phyloP scores from a whole-genome alignment of 352 stramenopile genomes.

The Phytophthora sp. region DNA sequence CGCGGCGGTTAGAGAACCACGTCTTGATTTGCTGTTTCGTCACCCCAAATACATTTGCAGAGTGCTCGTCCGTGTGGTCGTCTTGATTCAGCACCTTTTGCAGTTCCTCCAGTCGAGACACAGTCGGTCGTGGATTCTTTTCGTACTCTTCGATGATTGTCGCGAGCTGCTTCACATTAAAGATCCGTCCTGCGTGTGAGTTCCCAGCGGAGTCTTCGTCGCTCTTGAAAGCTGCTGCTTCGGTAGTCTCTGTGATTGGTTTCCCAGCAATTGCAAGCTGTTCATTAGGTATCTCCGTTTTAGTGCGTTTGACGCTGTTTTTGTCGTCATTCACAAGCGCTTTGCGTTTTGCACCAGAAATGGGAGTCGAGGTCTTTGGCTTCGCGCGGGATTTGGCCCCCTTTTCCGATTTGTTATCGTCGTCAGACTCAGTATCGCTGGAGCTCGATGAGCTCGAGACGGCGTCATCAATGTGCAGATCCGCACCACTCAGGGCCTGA shows the following conservation, averaged over 20 bases:
- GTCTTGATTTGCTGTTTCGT: constrained; percentile 86
- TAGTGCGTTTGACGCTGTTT: constrained; percentile 32
- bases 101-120: constrained; percentile 71
- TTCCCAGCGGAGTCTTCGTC: constrained; percentile 30
- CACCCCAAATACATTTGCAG: constrained; percentile 48
- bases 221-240: constrained; percentile 22
- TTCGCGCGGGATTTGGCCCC: constrained; percentile 36
- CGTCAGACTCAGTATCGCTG: constrained; percentile 76
- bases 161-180: constrained; percentile 86
- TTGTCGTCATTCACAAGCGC: constrained; percentile 30
- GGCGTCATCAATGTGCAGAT: constrained; percentile 52
- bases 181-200: constrained; percentile 69
- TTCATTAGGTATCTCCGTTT: constrained; percentile 32
- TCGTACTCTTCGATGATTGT: constrained; percentile 89
- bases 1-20: constrained; percentile 85
- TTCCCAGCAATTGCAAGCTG: not conserved
- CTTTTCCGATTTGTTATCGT: constrained; percentile 51
- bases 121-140: constrained; percentile 74
- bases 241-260: constrained; percentile 16
- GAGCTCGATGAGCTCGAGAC: constrained; percentile 55
- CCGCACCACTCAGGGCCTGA: constrained; percentile 64
- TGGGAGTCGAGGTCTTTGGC: too few species aligned
- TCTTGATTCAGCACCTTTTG: constrained; percentile 74
- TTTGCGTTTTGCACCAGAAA: constrained; percentile 41
- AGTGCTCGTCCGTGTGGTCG: constrained; percentile 69